Base-by-base conservation (phyloP, 2,329 filamentous ascomycete species). In the Intubia oerlemansii region DNA sequence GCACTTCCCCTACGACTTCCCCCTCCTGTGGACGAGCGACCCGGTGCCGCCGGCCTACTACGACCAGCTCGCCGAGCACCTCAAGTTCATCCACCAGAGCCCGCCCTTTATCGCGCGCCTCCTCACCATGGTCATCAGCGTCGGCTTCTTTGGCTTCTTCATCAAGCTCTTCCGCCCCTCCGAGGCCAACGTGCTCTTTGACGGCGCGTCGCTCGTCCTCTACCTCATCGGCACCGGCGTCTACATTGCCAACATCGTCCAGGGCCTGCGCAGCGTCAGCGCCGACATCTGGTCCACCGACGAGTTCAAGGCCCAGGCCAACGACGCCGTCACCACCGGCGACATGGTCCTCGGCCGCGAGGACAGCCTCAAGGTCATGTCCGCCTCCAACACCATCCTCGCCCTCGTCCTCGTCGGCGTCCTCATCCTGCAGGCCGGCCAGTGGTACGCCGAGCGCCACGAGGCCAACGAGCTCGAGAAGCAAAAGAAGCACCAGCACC, bases 381-480 rank as follows among this genome's bases (percentile, higher is more conserved):
- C 82, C 18, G 88, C 88, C 7, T 92, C 81, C 50, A 92, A 98
- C 53, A 95, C 88, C 4, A 98, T 98, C 46, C 54, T 95, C 32
- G 88, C 85, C 20, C 63, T 98, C 25, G 81, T 98, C 17, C 54
- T 98, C 30, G 73, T 95, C 4, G 88, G 88, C 5, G 79, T 98
- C 8, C 49, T 98, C 38, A 79, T 93, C 19, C 54, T 98, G 44
- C 88, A 98, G 66, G 81, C 81, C 13, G 88, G 88, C 9, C 81
- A 95, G 62, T 95, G 85, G 88, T 98, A 98, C 55, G 88, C 88
- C 16, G 84, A 95, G 63, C 90, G 90, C 56, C 84, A 95, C 52
- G 62, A 63, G 44, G 76, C 84, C 47, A 84, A 93, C 50, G 60
- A 65, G 32, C 68, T 66, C 44, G 64, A 68, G 46, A 60, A 74